Evolutionary conservation across 345 rosid species (phyloP).

Genomic region (Euphorbia pulcherrima): DNA sequence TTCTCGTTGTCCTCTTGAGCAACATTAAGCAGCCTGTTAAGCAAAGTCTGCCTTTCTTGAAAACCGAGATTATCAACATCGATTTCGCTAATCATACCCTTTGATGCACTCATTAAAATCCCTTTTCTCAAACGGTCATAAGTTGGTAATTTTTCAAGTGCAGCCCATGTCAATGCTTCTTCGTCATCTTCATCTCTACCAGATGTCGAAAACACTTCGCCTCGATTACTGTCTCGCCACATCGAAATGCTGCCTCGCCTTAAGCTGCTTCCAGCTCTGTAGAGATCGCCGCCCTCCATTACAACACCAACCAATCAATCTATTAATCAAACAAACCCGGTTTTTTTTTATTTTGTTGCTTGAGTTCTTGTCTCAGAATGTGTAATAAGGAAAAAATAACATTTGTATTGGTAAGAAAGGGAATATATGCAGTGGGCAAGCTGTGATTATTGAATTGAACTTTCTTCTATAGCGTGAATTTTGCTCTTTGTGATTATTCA

Average conservation of each 20-base stretch:
- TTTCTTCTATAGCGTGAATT: no score
- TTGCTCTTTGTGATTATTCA: no score
- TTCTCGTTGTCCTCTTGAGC: slow-evolving; percentile 27
- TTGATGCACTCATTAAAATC: slow-evolving; percentile 27
- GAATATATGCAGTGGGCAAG: not conserved
- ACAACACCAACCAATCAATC: not conserved
- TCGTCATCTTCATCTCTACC: slow-evolving; percentile 62
- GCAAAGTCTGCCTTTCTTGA: slow-evolving; percentile 17
- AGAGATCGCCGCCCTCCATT: slow-evolving; percentile 11
- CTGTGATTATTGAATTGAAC: not conserved
- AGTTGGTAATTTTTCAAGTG: slow-evolving; percentile 47
- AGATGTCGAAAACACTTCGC: slow-evolving; percentile 52
- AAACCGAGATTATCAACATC: slow-evolving; percentile 33
- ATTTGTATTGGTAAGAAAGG: not conserved
- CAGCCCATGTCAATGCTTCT: slow-evolving; percentile 55
- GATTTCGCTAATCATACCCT: slow-evolving; percentile 15
- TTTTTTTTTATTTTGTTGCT: no score
- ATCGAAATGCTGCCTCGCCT: slow-evolving; percentile 6
- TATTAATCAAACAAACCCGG: no score
- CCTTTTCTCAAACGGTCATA: slow-evolving; percentile 42
- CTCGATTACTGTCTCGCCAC: slow-evolving; percentile 37
- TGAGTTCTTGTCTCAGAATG: not conserved
- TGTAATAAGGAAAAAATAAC: not conserved
- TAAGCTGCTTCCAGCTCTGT: slow-evolving; percentile 10
- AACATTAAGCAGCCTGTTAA: slow-evolving; percentile 18